phyloP scores from a whole-genome alignment of 805 yeast species.

The Hanseniaspora occidentalis region DNA sequence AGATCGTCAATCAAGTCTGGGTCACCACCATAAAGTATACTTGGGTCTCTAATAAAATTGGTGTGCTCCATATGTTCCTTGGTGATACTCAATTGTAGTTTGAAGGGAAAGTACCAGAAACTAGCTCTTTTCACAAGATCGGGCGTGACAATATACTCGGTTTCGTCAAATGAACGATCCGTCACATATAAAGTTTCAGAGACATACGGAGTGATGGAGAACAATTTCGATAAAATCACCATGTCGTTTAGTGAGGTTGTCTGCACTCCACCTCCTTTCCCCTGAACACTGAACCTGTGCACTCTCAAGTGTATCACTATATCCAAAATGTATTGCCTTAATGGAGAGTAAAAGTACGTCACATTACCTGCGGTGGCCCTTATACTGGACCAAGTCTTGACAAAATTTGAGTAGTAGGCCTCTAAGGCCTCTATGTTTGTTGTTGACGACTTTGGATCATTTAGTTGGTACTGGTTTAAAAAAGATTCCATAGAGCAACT shows the following conservation, averaged over 20 bases:
- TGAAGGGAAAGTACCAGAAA: slow-evolving; percentile 34
- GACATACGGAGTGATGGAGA: slow-evolving; percentile 26
- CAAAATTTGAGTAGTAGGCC: neutral
- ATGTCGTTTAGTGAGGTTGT: slow-evolving; percentile 36
- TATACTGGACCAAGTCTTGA: slow-evolving; percentile 1
- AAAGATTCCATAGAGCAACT: slow-evolving; percentile 1
- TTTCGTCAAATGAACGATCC: neutral
- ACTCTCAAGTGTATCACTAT: slow-evolving; percentile 41
- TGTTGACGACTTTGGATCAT: neutral
- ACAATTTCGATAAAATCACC: slow-evolving; percentile 26
- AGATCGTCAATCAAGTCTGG: slow-evolving; percentile 25
- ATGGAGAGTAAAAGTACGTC: slow-evolving; percentile 29
- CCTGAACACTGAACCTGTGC: slow-evolving; percentile 36
- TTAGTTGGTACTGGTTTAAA: neutral
- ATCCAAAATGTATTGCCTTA: slow-evolving; percentile 46
- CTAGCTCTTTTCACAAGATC: slow-evolving; percentile 37
- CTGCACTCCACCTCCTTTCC: slow-evolving; percentile 35
- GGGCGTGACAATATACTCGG: slow-evolving; percentile 37
- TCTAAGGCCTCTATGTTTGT: neutral
- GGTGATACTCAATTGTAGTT: slow-evolving; percentile 15
- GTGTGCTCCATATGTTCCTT: slow-evolving; percentile 18
- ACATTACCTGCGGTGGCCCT: slow-evolving; percentile 1
- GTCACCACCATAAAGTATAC: slow-evolving; percentile 37
- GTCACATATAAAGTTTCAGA: neutral
- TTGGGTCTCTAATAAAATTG: slow-evolving; percentile 28